A percentile compares a stretch with the other conserved stretches of the same genome.
Conservation (phyloP, 2,329 filamentous ascomycete genomes). For the Cytospora chrysosperma region DNA sequence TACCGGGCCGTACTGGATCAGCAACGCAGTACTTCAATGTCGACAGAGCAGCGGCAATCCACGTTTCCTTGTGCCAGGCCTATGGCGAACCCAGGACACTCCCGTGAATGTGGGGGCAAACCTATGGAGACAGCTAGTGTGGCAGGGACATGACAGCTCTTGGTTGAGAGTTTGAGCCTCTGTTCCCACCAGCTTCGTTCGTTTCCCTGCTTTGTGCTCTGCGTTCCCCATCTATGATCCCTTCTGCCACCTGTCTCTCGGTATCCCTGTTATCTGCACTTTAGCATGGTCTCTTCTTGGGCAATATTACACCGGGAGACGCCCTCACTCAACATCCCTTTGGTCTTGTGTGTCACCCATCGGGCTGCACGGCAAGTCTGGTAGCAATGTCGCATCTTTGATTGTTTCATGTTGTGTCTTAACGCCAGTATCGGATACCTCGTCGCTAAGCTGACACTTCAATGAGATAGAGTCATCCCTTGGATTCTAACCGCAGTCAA, state of each 20-base stretch:
- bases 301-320: background rate
- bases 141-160: slow-evolving; percentile 5
- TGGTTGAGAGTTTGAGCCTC: background rate
- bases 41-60: background rate
- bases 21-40: background rate
- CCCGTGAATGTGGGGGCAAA: slow-evolving; percentile 11
- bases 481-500: slow-evolving; percentile 27
- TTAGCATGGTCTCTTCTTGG: background rate
- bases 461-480: slow-evolving; percentile 26
- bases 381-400: slow-evolving; percentile 20
- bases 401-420: slow-evolving; percentile 11
- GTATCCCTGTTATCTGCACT: background rate
- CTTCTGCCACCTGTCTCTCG: background rate
- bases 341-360: slow-evolving; percentile 20
- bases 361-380: slow-evolving; percentile 17
- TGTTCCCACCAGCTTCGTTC: background rate
- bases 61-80: slow-evolving; percentile 13
- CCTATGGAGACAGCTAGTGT: slow-evolving; percentile 19
- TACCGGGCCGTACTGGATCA: background rate
- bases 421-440: slow-evolving; percentile 28
- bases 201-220: background rate
- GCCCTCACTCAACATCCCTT: background rate
- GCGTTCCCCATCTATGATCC: too few species aligned
- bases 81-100: background rate
- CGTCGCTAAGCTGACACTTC: slow-evolving; percentile 26